Conservation (phyloP, 1,284 basidiomycete species). For the Ceratobasidium sp. region DNA sequence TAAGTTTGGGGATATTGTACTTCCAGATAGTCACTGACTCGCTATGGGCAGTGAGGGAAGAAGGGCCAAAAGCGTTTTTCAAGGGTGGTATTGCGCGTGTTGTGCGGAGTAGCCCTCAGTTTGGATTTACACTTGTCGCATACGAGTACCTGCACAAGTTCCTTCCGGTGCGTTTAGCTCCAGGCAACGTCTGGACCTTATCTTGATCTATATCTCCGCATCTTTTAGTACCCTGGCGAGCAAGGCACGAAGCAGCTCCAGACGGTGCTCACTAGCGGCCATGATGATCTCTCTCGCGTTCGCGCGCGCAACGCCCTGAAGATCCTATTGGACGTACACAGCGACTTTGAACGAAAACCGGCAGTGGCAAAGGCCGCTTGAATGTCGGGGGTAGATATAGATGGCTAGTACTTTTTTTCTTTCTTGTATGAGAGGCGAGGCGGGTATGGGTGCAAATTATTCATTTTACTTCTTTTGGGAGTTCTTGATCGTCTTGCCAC, state of each 20-base stretch:
- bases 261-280: constrained; percentile 74
- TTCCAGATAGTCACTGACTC: constrained; percentile 48
- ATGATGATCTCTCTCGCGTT: constrained; percentile 87
- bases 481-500: not conserved
- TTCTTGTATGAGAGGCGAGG: constrained; percentile 2
- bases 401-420: not conserved
- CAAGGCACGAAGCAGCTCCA: constrained; percentile 74
- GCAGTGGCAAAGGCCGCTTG: not conserved
- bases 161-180: constrained; percentile 73
- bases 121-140: constrained; percentile 92
- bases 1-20: constrained; percentile 57
- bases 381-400: not conserved
- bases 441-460: not conserved
- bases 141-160: constrained; percentile 87
- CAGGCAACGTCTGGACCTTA: too few relatives aligned
- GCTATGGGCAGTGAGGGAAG: constrained; percentile 68
- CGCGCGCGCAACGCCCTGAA: constrained; percentile 95
- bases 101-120: constrained; percentile 88
- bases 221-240: constrained; percentile 80
- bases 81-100: constrained; percentile 96
- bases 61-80: constrained; percentile 91
- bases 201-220: constrained; percentile 9
- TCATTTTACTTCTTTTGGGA: not conserved
- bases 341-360: constrained; percentile 75
- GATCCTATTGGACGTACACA: constrained; percentile 86